phyloP scores from a whole-genome alignment of 495 filamentous ascomycete species.

The Podospora sp. region DNA sequence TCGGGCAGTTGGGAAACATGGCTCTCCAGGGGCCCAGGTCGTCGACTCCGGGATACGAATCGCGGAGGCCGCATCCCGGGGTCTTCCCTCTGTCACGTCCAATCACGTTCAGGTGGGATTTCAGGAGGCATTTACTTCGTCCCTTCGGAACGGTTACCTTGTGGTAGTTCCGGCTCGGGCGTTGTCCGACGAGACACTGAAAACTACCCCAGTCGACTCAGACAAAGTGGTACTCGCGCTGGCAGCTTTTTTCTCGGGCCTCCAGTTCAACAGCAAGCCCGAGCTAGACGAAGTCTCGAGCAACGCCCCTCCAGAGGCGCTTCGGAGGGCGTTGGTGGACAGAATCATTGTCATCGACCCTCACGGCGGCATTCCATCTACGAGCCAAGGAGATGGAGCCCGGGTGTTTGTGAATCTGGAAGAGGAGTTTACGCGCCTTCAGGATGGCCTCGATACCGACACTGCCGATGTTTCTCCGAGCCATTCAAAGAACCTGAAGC shows the following conservation, averaged over 20 bases:
- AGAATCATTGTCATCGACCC: slow-evolving; percentile 89
- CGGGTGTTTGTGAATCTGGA: slow-evolving; percentile 96
- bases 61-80: slow-evolving; percentile 31
- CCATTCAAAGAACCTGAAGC: slow-evolving; percentile 73
- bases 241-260: slow-evolving; percentile 69
- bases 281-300: slow-evolving; percentile 48
- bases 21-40: slow-evolving; percentile 65
- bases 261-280: slow-evolving; percentile 38
- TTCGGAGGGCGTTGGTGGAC: slow-evolving; percentile 67
- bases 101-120: slow-evolving; percentile 43
- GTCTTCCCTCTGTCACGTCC: slow-evolving; percentile 23
- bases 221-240: slow-evolving; percentile 73
- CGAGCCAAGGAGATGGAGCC: slow-evolving; percentile 63
- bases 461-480: slow-evolving; percentile 11
- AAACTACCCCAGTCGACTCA: slow-evolving; percentile 56
- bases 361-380: slow-evolving; percentile 79
- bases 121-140: slow-evolving; percentile 63
- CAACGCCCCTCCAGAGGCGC: slow-evolving; percentile 36
- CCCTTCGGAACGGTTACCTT: slow-evolving; percentile 75
- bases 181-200: slow-evolving; percentile 62
- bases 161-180: slow-evolving; percentile 74
- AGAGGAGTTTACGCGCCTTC: slow-evolving; percentile 77
- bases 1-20: slow-evolving; percentile 67
- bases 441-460: slow-evolving; percentile 54
- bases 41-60: slow-evolving; percentile 64